Conservation (phyloP, 2,329 filamentous ascomycete genomes). For the Beauveria sp. region DNA sequence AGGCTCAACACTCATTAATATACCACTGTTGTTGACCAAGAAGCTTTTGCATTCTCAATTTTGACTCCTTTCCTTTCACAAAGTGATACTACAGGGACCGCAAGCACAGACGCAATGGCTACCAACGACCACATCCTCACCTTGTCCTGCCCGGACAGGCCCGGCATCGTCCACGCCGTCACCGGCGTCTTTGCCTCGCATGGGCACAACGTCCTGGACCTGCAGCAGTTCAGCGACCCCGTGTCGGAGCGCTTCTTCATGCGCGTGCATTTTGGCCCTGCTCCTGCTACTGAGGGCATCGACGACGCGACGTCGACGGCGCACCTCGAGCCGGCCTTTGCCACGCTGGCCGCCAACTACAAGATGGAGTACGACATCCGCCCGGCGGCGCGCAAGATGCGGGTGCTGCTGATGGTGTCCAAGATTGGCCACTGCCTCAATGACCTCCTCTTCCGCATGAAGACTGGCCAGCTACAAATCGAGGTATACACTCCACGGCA, state of each 20-base stretch:
- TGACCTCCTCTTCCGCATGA: slow-evolving; percentile 72
- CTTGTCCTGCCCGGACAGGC: slow-evolving; percentile 75
- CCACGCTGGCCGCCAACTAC: slow-evolving; percentile 53
- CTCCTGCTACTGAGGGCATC: slow-evolving; percentile 27
- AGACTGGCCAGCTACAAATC: slow-evolving; percentile 65
- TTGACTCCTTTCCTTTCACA: neutral
- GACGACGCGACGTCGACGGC: slow-evolving; percentile 30
- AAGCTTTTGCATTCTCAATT: slow-evolving; percentile 8
- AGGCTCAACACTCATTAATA: slow-evolving; percentile 13
- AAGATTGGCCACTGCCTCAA: slow-evolving; percentile 84
- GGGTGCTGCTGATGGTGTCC: slow-evolving; percentile 81
- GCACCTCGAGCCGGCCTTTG: slow-evolving; percentile 48
- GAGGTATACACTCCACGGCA: slow-evolving; percentile 32
- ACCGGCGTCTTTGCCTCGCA: slow-evolving; percentile 68
- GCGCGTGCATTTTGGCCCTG: slow-evolving; percentile 73
- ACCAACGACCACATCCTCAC: slow-evolving; percentile 62
- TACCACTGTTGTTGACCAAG: slow-evolving; percentile 11
- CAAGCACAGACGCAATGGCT: slow-evolving; percentile 25
- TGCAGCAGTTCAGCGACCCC: slow-evolving; percentile 77
- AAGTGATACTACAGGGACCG: neutral
- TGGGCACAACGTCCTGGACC: slow-evolving; percentile 73
- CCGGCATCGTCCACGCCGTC: slow-evolving; percentile 78
- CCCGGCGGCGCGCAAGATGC: slow-evolving; percentile 60
- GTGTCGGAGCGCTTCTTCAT: slow-evolving; percentile 75
- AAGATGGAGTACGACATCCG: slow-evolving; percentile 65